phyloP scores from a whole-genome alignment of 2,329 filamentous ascomycete genomes.

The Geosmithia flava region DNA sequence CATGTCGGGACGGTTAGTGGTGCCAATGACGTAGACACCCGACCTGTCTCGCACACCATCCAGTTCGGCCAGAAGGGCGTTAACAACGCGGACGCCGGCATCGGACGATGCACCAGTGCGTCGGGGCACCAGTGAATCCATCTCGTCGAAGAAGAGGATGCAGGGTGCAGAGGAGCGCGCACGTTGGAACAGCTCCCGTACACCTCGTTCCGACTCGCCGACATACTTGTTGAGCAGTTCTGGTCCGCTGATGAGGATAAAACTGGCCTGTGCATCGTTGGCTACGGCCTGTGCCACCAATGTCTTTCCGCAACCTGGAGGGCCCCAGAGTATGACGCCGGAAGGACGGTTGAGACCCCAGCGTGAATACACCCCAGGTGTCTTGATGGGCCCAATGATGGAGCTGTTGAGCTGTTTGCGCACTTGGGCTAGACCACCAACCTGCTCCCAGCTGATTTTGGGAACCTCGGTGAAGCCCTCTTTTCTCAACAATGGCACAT shows the following conservation, averaged over 20 bases:
- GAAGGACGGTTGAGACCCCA: constrained; percentile 73
- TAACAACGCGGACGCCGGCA: constrained; percentile 79
- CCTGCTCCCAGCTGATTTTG: constrained; percentile 83
- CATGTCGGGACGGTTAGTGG: constrained; percentile 91
- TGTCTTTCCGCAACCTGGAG: constrained; percentile 93
- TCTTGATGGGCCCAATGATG: constrained; percentile 80
- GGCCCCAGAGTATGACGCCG: constrained; percentile 90
- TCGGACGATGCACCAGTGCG: constrained; percentile 71
- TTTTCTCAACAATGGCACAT: constrained; percentile 53
- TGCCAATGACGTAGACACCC: constrained; percentile 89
- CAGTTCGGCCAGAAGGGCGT: constrained; percentile 86
- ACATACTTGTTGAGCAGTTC: constrained; percentile 97
- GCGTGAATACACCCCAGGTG: constrained; percentile 62
- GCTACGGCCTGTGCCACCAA: constrained; percentile 92
- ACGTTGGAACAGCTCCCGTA: constrained; percentile 82
- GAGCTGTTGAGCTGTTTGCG: constrained; percentile 72
- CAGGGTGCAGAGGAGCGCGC: constrained; percentile 81
- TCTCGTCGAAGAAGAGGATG: constrained; percentile 95
- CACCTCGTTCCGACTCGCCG: constrained; percentile 85
- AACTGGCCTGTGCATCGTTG: constrained; percentile 91
- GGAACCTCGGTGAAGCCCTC: constrained; percentile 95
- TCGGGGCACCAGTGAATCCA: constrained; percentile 82
- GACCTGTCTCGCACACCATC: constrained; percentile 71
- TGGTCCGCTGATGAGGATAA: constrained; percentile 94
- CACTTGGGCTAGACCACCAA: constrained; percentile 71